A percentile compares a stretch with the other conserved stretches of the same genome.
Evolutionary conservation across 73 alveolate genomes (phyloP).

Genomic region (Breviolum minutum): DNA sequence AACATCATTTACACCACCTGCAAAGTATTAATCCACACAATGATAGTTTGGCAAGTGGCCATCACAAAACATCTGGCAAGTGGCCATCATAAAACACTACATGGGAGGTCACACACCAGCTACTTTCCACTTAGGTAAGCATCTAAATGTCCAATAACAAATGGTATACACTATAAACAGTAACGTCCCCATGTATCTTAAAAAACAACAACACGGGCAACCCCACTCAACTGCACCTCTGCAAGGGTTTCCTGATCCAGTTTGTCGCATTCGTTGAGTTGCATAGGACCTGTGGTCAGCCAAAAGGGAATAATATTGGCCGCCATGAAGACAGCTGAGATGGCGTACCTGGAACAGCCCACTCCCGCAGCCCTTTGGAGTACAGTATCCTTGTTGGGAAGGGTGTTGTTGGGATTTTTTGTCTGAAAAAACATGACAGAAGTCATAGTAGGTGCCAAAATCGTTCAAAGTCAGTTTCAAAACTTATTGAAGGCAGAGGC

Average conservation of each 20-base stretch:
- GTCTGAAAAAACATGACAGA: too few relatives aligned
- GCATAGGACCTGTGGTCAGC: slow-evolving; percentile 33
- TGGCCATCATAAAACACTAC: too few relatives aligned
- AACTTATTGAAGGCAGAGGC: background rate
- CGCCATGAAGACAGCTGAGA: slow-evolving; percentile 36
- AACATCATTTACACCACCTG: too few relatives aligned
- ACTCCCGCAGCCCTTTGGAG: background rate
- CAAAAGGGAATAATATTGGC: slow-evolving; percentile 3
- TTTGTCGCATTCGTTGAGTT: slow-evolving; percentile 28
- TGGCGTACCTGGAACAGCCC: background rate
- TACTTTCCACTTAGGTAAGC: too few relatives aligned
- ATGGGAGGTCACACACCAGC: too few relatives aligned
- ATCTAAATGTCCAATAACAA: too few relatives aligned
- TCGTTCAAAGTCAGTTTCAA: background rate
- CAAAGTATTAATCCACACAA: too few relatives aligned
- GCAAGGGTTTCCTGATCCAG: slow-evolving; percentile 41
- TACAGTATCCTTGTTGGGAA: background rate
- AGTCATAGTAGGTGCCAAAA: too few relatives aligned
- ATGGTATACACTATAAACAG: too few relatives aligned
- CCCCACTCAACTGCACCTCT: background rate
- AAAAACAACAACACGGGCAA: background rate
- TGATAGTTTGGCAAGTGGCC: too few relatives aligned
- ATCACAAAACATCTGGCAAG: too few relatives aligned
- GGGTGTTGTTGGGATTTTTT: background rate
- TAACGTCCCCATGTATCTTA: too few relatives aligned